These are phyloP conservation scores for Chlamydomonas sphaeroides DNA, from an alignment of 139 green algal genomes.

Conservation along the genomic window DNA sequence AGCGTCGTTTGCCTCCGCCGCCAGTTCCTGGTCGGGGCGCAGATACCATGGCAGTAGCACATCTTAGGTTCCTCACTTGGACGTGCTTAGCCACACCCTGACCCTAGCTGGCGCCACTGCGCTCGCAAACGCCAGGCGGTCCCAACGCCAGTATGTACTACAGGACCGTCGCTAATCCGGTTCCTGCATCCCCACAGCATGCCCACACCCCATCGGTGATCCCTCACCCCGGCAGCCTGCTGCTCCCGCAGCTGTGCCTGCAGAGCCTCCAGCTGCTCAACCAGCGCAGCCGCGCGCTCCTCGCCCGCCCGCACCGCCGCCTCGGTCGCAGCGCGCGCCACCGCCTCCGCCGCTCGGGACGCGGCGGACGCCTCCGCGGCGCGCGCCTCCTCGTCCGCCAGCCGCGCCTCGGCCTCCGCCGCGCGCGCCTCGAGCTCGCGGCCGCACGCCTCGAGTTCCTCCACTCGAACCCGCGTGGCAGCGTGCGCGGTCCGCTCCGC, in stretches of 20 bases:
- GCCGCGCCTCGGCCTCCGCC: slow-evolving; percentile 12
- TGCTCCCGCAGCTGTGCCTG: neutral
- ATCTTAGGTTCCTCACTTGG: too few species aligned
- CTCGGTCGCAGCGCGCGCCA: neutral
- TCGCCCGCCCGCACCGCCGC: neutral
- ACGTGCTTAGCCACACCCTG: too few species aligned
- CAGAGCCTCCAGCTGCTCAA: neutral
- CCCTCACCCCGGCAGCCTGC: too few species aligned
- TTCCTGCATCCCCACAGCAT: too few species aligned
- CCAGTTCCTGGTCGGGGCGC: too few species aligned
- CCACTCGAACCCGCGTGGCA: neutral
- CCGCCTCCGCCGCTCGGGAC: neutral
- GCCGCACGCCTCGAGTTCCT: neutral
- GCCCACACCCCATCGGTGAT: too few species aligned
- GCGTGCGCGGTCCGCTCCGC: slow-evolving; percentile 22
- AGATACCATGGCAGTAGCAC: too few species aligned
- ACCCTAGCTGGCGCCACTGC: too few species aligned
- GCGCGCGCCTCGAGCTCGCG: neutral
- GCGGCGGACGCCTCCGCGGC: neutral
- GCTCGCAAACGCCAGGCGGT: too few species aligned
- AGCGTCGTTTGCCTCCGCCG: neutral
- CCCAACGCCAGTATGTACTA: too few species aligned
- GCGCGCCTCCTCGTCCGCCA: neutral
- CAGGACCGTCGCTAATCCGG: too few species aligned
- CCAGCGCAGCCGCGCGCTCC: neutral